Evolutionary conservation across 805 yeast species (phyloP), one percentile per base, ranked within the genome.

Genomic region (Saturnispora diversa): DNA sequence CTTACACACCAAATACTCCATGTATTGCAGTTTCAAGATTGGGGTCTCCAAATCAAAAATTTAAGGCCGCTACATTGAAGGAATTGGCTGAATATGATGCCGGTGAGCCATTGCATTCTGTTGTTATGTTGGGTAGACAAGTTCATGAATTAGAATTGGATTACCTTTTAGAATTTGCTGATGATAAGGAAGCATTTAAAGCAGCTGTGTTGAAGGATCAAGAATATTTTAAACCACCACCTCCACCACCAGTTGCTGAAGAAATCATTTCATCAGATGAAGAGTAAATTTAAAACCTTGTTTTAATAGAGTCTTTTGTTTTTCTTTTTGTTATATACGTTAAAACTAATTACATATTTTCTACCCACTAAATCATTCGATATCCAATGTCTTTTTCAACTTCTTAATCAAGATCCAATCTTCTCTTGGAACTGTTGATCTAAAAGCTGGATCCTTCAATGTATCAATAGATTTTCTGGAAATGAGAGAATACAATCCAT

Each of bases 401-500:
- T 83, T 80, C 70, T 84, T 84, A 56, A 92, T 72, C 61, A 92
- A 72, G 45, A 90, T 58, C 99, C 99, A 92, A 63, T 92, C 99
- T 35, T 88, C 94, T 63, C 95, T 80, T 35, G 90, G 72, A 47
- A 92, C 98, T 46, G 84, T 76, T 54, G 84, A 90, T 65, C 99
- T 77, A 78, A 92, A 92, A 4, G 97, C 97, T 31, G 95, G 94
- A 56, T 92, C 98, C 68, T 92, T 92, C 72, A 92, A 77, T n/a
- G 95, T 84, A 61, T 92, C 97, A 52, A 92, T 88, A 26, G 95
- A 84, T 63, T 72, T 84, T 71, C 98, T 79, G 10, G 92, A 60
- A 49, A 92, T 75, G 67, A 83, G 71, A n/a, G 98, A 90, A 66
- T 88, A 92, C 58, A 92, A 69, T 34, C 75, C 72, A 63, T 92